Base-by-base conservation (phyloP, 805 yeast genomes). In the Ogataea haglerorum region DNA sequence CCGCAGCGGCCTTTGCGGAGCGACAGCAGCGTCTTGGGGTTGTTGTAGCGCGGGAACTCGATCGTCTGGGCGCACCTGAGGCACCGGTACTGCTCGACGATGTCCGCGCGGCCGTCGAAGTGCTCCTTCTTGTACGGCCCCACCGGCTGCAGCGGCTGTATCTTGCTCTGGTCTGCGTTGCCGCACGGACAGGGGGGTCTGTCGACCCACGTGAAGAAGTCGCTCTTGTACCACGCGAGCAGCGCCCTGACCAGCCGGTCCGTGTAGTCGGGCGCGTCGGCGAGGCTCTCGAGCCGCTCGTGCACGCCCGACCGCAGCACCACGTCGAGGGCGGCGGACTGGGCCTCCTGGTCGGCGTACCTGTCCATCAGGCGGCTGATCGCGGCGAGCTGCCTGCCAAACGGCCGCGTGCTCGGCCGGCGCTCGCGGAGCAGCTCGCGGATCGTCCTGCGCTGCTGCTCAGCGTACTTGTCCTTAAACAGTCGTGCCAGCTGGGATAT, bases 1-100 rank as follows among this genome's bases (percentile, higher is more conserved):
- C 98, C 98, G 63, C 98, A 91, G 34, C 98, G 70, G 0, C 98
- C 98, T 24, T 58, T 57, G 30, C 87, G 65, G 0, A 82, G 74
- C 21, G 75, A 66, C 12, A 91, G 61, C 17, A 91, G 63, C 44
- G 73, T 76, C 1, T 63, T 64, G 0, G 91, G 84, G 46, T 79
- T 75, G 56, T 85, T 82, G 55, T 85, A 84, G 26, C 98, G 68
- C 1, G 96, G 89, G 48, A 88, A 91, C 34, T 86, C 66, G 12
- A 77, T 67, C 1, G 42, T 38, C 0, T 40, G 29, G 2, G 57
- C 47, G 60, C 96, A 88, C 2, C 50, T 47, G 1, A 46, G 41
- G 58, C 96, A 90, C 45, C 60, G 56, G 58, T 83, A 88, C 3
- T 76, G 54, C 57, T 91, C 98, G 0, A 78, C 76, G 2, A 64